Evolutionary conservation across 208 protist genomes (phyloP).

Genomic region (Leishmania arabica): DNA sequence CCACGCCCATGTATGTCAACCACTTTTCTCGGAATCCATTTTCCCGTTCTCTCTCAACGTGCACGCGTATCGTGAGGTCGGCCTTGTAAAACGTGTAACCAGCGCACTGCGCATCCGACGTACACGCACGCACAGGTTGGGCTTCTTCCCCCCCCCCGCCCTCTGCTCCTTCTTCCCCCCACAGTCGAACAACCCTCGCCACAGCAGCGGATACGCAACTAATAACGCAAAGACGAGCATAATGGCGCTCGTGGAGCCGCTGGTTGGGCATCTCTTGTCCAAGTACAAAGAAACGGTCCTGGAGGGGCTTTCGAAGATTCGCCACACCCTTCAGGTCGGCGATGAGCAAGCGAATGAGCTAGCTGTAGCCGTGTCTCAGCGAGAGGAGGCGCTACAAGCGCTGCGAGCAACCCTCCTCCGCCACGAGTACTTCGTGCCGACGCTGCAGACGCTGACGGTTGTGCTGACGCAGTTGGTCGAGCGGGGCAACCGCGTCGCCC

Average conservation of each 20-base stretch:
- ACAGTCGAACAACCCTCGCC: neutral
- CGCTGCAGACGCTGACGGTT: slow-evolving; percentile 53
- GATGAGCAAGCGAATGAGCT: slow-evolving; percentile 44
- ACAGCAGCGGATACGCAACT: neutral
- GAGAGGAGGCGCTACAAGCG: slow-evolving; percentile 61
- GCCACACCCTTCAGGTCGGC: slow-evolving; percentile 22
- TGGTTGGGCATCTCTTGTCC: slow-evolving; percentile 84
- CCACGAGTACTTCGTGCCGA: slow-evolving; percentile 42
- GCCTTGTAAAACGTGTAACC: neutral
- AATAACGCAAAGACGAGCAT: neutral
- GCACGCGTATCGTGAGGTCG: neutral
- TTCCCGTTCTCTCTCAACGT: neutral
- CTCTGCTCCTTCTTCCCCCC: neutral
- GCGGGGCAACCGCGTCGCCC: slow-evolving; percentile 27
- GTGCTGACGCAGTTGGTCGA: slow-evolving; percentile 26
- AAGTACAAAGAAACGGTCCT: slow-evolving; percentile 79
- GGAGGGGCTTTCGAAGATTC: slow-evolving; percentile 83
- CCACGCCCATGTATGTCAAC: neutral
- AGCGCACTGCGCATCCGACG: neutral
- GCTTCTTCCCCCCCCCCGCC: neutral
- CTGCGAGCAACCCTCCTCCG: slow-evolving; percentile 49
- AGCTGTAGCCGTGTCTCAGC: slow-evolving; percentile 53
- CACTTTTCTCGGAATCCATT: neutral
- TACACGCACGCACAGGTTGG: neutral
- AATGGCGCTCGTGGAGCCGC: slow-evolving; percentile 81